phyloP scores from a whole-genome alignment of 1,139 yeast genomes.

The Geotrichum citri-aurantii region DNA sequence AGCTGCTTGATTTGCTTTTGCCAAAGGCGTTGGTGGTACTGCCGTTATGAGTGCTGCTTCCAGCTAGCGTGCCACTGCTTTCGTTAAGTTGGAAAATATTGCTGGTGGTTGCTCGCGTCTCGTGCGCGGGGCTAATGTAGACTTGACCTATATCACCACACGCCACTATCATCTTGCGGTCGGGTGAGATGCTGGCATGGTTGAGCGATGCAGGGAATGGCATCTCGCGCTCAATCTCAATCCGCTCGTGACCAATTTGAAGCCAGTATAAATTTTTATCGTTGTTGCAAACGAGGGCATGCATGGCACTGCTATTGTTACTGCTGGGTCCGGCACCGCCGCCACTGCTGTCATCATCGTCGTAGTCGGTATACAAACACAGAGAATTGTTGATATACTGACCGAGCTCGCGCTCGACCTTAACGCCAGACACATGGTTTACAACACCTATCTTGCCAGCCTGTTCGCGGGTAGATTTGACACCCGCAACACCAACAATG shows the following conservation, averaged over 20 bases:
- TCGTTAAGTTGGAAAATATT: not conserved
- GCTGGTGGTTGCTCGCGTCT: not conserved
- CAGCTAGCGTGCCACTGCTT: constrained; percentile 27
- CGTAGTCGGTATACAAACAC: constrained; percentile 43
- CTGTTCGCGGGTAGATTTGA: constrained; percentile 39
- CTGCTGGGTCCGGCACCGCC: not conserved
- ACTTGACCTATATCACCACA: constrained; percentile 57
- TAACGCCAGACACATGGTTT: constrained; percentile 38
- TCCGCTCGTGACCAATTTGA: constrained; percentile 48
- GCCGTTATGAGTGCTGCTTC: constrained; percentile 15
- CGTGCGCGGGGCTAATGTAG: constrained; percentile 40
- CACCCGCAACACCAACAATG: constrained; percentile 65
- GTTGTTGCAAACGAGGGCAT: constrained; percentile 72
- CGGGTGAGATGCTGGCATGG: constrained; percentile 57
- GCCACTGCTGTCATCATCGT: constrained; percentile 16
- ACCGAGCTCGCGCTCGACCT: constrained; percentile 52
- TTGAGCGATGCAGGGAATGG: constrained; percentile 51
- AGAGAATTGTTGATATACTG: constrained; percentile 81
- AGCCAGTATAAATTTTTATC: constrained; percentile 66
- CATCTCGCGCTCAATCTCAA: constrained; percentile 39
- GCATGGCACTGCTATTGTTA: constrained; percentile 26
- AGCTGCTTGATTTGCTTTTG: constrained; percentile 22
- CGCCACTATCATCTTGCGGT: constrained; percentile 47
- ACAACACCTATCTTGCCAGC: constrained; percentile 18
- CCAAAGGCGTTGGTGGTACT: constrained; percentile 29